Evolutionary conservation across 148 eudicot species (phyloP), one percentile per base, ranked within the genome.

Genomic region (Amaranthus cruentus): DNA sequence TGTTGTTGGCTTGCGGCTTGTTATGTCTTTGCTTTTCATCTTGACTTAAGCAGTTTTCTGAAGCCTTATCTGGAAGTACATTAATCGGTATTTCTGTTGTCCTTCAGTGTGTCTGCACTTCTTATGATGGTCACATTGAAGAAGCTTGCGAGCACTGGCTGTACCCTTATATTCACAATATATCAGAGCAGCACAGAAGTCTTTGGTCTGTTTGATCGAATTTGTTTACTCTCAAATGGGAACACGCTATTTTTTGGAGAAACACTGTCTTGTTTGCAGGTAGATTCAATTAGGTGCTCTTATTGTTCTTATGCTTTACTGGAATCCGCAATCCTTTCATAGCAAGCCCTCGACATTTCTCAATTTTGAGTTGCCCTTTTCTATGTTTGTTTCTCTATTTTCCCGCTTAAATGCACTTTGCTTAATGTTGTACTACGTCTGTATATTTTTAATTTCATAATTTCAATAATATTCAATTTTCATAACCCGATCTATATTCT

Each of bases 171-270:
- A 81, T 94, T 94, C 80, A 89, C 97, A 70, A 84, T 94, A 72
- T 74, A 88, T 82, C 98, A 94, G 83, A 94, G 98, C 88, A 94
- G 97, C 89, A 94, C 98, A 6, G 98, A 94, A 84, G 98, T 94
- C 51, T 94, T 94, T 82, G 98, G 98, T 76, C 96, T 94, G 70
- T 94, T 91, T 80, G 98, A 94, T 77, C 84, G 98, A 47, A 94
- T 94, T 78, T 94, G 98, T 81, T 84, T 94, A 79, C 97, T 94
- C 56, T 94, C 98, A 48, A 94, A 91, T 78, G 98, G 98, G 78
- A 94, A 94, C 79, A 94, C 93, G 43, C 74, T 94, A 71, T 94
- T 94, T 76, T 94, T 94, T 64, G 98, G 98, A 62, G 98, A 94
- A 80, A 94, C 98, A 59, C 75, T 94, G 78, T 91, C 98, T 55